Percentiles rank a stretch among this genome's conserved stretches.
Conservation (phyloP, 208 protist species). For the Trypanosoma vivax region DNA sequence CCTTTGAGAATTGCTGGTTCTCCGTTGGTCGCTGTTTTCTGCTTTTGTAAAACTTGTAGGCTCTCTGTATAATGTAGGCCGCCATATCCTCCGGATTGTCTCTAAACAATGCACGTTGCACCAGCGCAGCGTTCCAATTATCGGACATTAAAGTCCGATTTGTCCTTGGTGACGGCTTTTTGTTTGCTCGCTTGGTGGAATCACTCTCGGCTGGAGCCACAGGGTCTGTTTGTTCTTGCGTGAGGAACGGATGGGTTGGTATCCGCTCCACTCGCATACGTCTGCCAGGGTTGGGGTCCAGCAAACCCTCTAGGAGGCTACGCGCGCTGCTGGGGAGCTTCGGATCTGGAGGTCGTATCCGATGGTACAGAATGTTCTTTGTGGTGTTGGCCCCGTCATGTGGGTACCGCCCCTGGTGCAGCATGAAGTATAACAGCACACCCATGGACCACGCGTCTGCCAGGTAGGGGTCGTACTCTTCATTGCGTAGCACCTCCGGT, state of each 20-base stretch:
- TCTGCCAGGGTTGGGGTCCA: conserved; percentile 44
- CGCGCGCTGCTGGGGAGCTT: conserved; percentile 34
- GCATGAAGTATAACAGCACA: conserved; percentile 83
- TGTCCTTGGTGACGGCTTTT: neutral
- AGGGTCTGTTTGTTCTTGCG: conserved; percentile 5
- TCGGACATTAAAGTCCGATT: neutral
- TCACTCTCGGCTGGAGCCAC: neutral
- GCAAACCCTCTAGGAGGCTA: conserved; percentile 48
- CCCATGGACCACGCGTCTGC: conserved; percentile 79
- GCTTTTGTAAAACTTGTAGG: conserved; percentile 27
- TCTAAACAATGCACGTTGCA: conserved; percentile 10
- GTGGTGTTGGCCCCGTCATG: conserved; percentile 84
- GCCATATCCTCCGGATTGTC: conserved; percentile 35
- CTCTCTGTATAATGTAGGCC: conserved; percentile 60
- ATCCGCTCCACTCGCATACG: conserved; percentile 64
- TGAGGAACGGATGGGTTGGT: conserved; percentile 59
- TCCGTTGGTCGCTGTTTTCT: conserved; percentile 26
- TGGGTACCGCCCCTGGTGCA: conserved; percentile 76
- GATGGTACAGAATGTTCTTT: conserved; percentile 71
- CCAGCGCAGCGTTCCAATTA: neutral
- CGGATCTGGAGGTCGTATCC: conserved; percentile 39
- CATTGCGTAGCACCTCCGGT: conserved; percentile 61
- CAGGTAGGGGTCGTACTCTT: conserved; percentile 71
- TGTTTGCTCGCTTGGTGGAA: neutral
- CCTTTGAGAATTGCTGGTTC: neutral